These are phyloP conservation scores for Stenocarpella maydis DNA, from an alignment of 2,329 filamentous ascomycete genomes.

Conservation along the genomic window DNA sequence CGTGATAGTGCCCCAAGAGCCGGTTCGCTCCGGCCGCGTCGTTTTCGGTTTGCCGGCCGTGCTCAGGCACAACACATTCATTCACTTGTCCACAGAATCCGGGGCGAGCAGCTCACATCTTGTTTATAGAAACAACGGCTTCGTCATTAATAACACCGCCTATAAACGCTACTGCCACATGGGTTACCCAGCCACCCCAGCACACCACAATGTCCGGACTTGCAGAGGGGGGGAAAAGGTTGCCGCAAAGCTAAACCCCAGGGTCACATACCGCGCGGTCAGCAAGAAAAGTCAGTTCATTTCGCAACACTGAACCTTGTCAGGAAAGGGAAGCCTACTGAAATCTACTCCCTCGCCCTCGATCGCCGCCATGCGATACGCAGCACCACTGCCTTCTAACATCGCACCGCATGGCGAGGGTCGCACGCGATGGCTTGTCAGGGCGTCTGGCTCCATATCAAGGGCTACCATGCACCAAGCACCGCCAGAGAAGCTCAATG, in stretches of 20 bases:
- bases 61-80: constrained; percentile 2
- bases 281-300: constrained; percentile 19
- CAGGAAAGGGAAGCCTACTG: constrained; percentile 3
- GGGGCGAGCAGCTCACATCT: background rate
- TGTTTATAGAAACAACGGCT: background rate
- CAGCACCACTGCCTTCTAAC: background rate
- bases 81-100: constrained; percentile 9
- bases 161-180: constrained; percentile 22
- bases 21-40: constrained; percentile 8
- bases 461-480: constrained; percentile 9
- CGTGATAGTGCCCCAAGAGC: background rate
- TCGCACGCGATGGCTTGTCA: constrained; percentile 21
- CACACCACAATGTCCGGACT: constrained; percentile 8
- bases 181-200: constrained; percentile 17
- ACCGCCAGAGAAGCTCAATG: too few species aligned
- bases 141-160: constrained; percentile 11
- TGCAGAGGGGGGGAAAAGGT: constrained; percentile 15
- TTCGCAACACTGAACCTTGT: background rate
- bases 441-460: background rate
- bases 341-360: background rate
- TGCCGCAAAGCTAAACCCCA: constrained; percentile 19
- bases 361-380: background rate
- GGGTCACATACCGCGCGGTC: constrained; percentile 24
- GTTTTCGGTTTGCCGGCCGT: constrained; percentile 21
- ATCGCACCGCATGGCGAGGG: constrained; percentile 23